Base-by-base conservation (phyloP, 2,329 filamentous ascomycete species). In the Leptoxyphium fumago region DNA sequence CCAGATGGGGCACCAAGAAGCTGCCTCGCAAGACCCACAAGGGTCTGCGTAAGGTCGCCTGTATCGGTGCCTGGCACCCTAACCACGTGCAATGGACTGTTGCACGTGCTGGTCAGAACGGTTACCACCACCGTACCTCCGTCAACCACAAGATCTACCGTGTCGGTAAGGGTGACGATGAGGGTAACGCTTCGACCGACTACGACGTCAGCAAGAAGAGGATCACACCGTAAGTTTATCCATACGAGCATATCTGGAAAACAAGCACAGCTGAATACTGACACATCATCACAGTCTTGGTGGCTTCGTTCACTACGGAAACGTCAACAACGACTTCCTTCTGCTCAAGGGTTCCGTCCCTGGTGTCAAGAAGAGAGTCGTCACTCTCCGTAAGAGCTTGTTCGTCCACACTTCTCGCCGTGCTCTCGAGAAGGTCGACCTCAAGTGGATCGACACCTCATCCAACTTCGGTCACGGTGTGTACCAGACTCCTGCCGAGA, bases 121-220 rank as follows among this genome's bases (percentile, higher is more conserved):
- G 91, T 78, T 98, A 98, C 82, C 91, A 98, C 72, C 91, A 98
- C 77, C 88, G 91, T 83, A 98, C 91, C 65, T 96, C 91, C 54
- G 84, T 91, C 77, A 98, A 98, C 84, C 91, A 98, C 86, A 98
- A 98, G 84, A 73, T 98, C 67, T 98, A 96, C 85, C 86, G 91
- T 59, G 84, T 98, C 60, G 91, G 89, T 67, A 93, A 91, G 81
- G 89, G 78, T 61, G 75, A 77, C 56, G 85, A 91, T 62, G 86
- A 91, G 66, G 81, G 81, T 69, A 95, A 87, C 73, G 91, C 86
- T 61, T 84, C 89, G 47, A 98, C 91, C 56, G 86, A 95, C 55
- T 80, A 89, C 65, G 91, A 98, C 66, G 79, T 94, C 66, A 93
- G 88, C 75, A 95, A 95, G 84, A 98, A 98, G 84, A 81, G 78